These are phyloP conservation scores for Lachnellula willkommii DNA, from an alignment of 2,329 filamentous ascomycete species.

Conservation along the genomic window DNA sequence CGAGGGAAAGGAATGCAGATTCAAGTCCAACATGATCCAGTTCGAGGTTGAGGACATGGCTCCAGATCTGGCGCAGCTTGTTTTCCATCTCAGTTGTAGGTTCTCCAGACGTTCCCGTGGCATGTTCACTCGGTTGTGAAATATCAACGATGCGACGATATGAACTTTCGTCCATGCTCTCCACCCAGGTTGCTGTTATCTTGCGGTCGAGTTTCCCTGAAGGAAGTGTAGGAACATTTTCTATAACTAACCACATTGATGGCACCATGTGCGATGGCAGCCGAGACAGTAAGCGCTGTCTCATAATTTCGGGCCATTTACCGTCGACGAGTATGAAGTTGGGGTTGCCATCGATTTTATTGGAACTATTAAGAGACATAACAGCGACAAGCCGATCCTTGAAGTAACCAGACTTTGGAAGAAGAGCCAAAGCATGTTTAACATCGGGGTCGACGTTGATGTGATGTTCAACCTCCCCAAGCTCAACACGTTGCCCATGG, in stretches of 20 bases:
- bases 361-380: neutral
- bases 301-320: neutral
- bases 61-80: constrained; percentile 7
- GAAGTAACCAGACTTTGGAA: constrained; percentile 1
- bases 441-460: neutral
- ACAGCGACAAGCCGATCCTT: constrained; percentile 3
- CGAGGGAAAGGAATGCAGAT: constrained; percentile 16
- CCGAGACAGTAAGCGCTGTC: neutral
- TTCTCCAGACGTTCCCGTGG: neutral
- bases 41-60: constrained; percentile 12
- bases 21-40: constrained; percentile 9
- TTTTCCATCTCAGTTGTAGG: constrained; percentile 8
- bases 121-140: neutral
- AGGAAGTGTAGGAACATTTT: constrained; percentile 8
- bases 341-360: neutral
- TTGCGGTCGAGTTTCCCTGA: constrained; percentile 21
- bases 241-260: constrained; percentile 11
- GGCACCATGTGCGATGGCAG: constrained; percentile 22
- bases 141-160: constrained; percentile 1
- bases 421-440: constrained; percentile 1
- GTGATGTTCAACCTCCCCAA: constrained; percentile 49
- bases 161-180: constrained; percentile 4
- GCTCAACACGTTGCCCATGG: constrained; percentile 57
- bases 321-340: neutral
- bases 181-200: constrained; percentile 7